Conservation (phyloP, 2,329 filamentous ascomycete species). For the Colletotrichum echinochloae region DNA sequence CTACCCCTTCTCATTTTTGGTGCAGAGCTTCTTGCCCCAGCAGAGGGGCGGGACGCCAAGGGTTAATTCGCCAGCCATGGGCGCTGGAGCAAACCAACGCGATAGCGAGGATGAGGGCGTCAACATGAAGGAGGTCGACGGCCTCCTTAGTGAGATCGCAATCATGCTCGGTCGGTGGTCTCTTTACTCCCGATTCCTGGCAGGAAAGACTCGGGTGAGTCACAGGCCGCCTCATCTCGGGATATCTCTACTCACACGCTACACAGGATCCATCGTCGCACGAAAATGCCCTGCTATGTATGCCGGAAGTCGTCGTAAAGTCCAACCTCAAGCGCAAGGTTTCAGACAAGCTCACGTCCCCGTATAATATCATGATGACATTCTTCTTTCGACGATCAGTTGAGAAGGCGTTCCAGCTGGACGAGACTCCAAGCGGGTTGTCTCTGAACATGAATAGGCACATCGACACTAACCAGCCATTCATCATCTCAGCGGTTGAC, state of each 20-base stretch:
- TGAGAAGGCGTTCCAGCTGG: slow-evolving; percentile 96
- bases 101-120: slow-evolving; percentile 90
- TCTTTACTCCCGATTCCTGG: slow-evolving; percentile 89
- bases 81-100: slow-evolving; percentile 65
- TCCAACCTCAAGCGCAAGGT: slow-evolving; percentile 88
- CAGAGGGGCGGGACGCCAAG: slow-evolving; percentile 75
- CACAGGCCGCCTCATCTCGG: background rate
- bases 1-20: slow-evolving; percentile 96
- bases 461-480: slow-evolving; percentile 83
- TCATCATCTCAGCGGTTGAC: slow-evolving; percentile 94
- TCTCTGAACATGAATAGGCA: slow-evolving; percentile 79
- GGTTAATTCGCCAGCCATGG: slow-evolving; percentile 80
- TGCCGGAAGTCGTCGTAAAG: slow-evolving; percentile 81
- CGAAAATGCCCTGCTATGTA: slow-evolving; percentile 67
- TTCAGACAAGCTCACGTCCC: slow-evolving; percentile 76
- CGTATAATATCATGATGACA: slow-evolving; percentile 92
- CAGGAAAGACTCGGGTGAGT: slow-evolving; percentile 84
- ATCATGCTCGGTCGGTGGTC: slow-evolving; percentile 96
- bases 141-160: slow-evolving; percentile 85
- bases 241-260: slow-evolving; percentile 44
- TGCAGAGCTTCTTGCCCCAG: slow-evolving; percentile 88
- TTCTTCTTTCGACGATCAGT: slow-evolving; percentile 98
- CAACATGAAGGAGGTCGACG: slow-evolving; percentile 96
- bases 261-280: slow-evolving; percentile 62
- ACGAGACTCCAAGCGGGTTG: slow-evolving; percentile 85